Evolutionary conservation across 2,329 filamentous ascomycete species (phyloP), one percentile per base, ranked within the genome.

Genomic region (Colletotrichum salicis): DNA sequence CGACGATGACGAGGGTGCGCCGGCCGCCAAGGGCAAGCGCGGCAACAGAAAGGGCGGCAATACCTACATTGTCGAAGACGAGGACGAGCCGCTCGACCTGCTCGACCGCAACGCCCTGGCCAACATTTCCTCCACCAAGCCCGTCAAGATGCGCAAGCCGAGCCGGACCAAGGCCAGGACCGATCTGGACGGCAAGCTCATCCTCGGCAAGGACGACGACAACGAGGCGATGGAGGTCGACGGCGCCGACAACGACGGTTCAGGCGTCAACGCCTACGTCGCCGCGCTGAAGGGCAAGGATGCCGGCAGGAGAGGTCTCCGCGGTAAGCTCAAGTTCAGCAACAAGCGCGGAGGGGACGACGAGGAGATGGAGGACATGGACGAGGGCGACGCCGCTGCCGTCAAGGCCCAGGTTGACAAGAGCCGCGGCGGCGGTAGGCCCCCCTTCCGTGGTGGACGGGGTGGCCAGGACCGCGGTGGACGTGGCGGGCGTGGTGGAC

Each of bases 11-110:
- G 82, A 82, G 82, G 75, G 73, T 78, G 78, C 13, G 75, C 63
- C 68, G 77, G 77, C 58, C 58, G 80, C 78, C 37, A 84, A 82
- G 75, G 85, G 83, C 82, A 84, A 86, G 80, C 78, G 83, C 74
- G 81, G 85, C 72, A 83, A 82, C 55, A 87, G 90, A 78, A 91
- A 90, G 81, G 89, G 88, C 54, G 88, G 88, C 77, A 91, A 90
- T 77, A 90, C 93, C 1, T 99, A 96, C 82, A 98, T 99, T 76
- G 89, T 97, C 72, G 96, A 98, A 84, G 93, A 97, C 73, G 94
- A 97, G 70, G 94, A 97, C 77, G 96, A 98, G 81, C 96, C 96
- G 1, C 91, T 99, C 54, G 96, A 99, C 84, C 89, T 99, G 57
- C 89, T 99, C 19, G 96, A 96, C 78, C 93, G 94, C 73, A 92